phyloP scores from a whole-genome alignment of 495 filamentous ascomycete genomes.

The Cercophora sp. region DNA sequence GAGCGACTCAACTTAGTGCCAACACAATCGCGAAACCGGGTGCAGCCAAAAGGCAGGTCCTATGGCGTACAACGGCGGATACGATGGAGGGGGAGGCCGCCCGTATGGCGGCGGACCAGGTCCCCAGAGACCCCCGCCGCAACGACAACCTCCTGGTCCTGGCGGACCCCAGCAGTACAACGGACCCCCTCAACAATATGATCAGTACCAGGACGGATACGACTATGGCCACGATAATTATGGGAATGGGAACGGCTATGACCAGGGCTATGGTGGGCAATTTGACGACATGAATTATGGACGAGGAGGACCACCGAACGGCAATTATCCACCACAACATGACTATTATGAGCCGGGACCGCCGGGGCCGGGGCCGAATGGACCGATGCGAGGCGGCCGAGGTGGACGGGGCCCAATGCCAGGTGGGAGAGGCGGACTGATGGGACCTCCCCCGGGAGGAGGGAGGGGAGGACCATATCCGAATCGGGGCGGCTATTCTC shows the following conservation, averaged over 20 bases:
- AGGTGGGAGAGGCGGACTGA: constrained; percentile 41
- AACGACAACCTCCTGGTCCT: constrained; percentile 34
- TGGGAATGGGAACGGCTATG: constrained; percentile 41
- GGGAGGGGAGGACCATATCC: constrained; percentile 35
- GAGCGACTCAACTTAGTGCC: neutral
- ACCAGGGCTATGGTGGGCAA: constrained; percentile 40
- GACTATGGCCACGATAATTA: constrained; percentile 50
- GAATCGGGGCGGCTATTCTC: constrained; percentile 27
- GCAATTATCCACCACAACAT: constrained; percentile 50
- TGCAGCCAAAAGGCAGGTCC: constrained; percentile 11
- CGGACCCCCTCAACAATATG: constrained; percentile 43
- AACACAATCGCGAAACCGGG: neutral
- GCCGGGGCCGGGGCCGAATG: constrained; percentile 14
- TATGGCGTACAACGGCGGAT: constrained; percentile 48
- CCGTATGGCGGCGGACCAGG: constrained; percentile 43
- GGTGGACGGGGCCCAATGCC: constrained; percentile 38
- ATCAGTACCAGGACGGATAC: constrained; percentile 50
- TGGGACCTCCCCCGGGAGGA: constrained; percentile 33
- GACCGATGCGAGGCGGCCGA: constrained; percentile 20
- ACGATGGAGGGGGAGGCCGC: constrained; percentile 40
- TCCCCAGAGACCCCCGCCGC: constrained; percentile 45
- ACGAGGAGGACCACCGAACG: constrained; percentile 45
- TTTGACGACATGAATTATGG: constrained; percentile 50
- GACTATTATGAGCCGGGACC: constrained; percentile 47
- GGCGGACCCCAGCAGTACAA: constrained; percentile 45